Evolutionary conservation across 768 basidiomycete species (phyloP), one percentile per base, ranked within the genome.

Genomic region (Lyophyllum semitale): DNA sequence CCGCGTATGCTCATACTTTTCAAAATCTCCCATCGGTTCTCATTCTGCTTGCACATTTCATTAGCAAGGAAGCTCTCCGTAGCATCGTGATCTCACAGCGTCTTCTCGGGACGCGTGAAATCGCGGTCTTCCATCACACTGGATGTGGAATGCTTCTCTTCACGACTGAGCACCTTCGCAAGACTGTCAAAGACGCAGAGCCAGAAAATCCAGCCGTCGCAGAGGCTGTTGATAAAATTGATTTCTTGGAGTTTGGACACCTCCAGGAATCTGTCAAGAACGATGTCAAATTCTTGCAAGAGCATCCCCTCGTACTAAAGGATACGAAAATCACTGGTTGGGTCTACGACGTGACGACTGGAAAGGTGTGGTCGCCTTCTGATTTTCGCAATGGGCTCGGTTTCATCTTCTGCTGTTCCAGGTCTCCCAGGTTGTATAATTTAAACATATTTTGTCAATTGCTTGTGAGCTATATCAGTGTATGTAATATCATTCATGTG

Each of bases 121-220:
- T 89, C 48, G 80, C 84, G 4, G 71, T 91, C 47, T 80, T 88
- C 67, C 86, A 85, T 66, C 89, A 91, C 68, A 87, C 84, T 1
- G 84, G 78, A 44, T 89, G 88, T 63, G 88, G 88, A 43, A 89
- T 90, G 87, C 71, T 85, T 44, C 82, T 80, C 0, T 88, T 89
- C 72, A 76, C 71, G 5, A 77, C 77, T 25, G 68, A 76, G 0
- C 66, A 80, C 49, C 71, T 88, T 23, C 81, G 79, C 48, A 62
- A 68, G 17, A 69, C 81, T 46, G 75, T 88, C 60, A 82, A 79
- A 62, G 71, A 76, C 35, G 71, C 75, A 25, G 70, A 74, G 37
- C 76, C 78, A 15, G 71, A 62, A 6, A 66, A 73, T 40, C 38
- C 62, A 25, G 64, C 55, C 4, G 66, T 73, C 45, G 66, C 69